phyloP scores from a whole-genome alignment of 2,329 filamentous ascomycete species.

The Exophiala aquamarina region DNA sequence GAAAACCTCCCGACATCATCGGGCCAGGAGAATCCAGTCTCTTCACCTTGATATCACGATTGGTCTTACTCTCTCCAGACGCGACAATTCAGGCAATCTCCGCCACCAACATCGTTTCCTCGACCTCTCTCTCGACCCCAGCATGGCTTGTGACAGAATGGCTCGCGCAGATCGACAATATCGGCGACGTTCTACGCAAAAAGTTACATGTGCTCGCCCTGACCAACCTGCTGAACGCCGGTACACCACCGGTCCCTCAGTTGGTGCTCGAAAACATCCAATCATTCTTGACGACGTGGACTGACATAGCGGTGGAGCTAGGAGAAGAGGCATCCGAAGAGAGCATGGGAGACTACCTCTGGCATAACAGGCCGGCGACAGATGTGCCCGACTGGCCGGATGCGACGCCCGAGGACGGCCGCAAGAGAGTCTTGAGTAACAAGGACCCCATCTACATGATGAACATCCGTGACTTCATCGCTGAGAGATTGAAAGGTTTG shows the following conservation, averaged over 20 bases:
- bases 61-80: slow-evolving; percentile 70
- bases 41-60: slow-evolving; percentile 75
- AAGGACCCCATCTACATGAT: slow-evolving; percentile 44
- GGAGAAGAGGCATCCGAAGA: slow-evolving; percentile 42
- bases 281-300: slow-evolving; percentile 48
- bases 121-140: slow-evolving; percentile 24
- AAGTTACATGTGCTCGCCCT: slow-evolving; percentile 48
- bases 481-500: slow-evolving; percentile 45
- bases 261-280: slow-evolving; percentile 46
- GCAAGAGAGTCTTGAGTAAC: slow-evolving; percentile 41
- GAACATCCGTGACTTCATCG: slow-evolving; percentile 46
- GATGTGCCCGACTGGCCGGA: slow-evolving; percentile 34
- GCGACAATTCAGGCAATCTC: slow-evolving; percentile 61
- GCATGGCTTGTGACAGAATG: slow-evolving; percentile 49
- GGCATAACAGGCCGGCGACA: slow-evolving; percentile 34
- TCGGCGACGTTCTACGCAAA: slow-evolving; percentile 46
- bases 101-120: slow-evolving; percentile 29
- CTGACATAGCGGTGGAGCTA: slow-evolving; percentile 45
- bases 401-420: slow-evolving; percentile 42
- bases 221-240: slow-evolving; percentile 43
- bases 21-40: slow-evolving; percentile 81
- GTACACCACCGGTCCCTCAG: slow-evolving; percentile 36
- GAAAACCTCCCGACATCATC: slow-evolving; percentile 67
- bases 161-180: slow-evolving; percentile 50
- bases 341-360: slow-evolving; percentile 43